These are phyloP conservation scores for Phytopythium helicoides DNA, from an alignment of 352 stramenopile genomes.

Conservation along the genomic window DNA sequence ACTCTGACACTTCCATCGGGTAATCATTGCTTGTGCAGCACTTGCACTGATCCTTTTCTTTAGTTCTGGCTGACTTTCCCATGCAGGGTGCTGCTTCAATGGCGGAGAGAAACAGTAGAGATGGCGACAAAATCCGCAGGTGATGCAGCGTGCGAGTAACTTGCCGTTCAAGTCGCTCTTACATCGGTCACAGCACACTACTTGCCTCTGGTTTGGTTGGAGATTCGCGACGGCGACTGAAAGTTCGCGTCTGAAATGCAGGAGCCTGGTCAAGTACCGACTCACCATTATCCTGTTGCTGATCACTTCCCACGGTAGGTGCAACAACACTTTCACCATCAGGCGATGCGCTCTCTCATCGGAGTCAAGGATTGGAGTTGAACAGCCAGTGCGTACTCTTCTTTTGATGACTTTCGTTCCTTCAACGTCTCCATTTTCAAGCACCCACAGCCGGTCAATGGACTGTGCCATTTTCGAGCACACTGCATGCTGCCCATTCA, in stretches of 20 bases:
- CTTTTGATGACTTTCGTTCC: no score
- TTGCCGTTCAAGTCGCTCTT: constrained; percentile 70
- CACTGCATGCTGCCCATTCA: constrained; percentile 1
- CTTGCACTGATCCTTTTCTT: neutral
- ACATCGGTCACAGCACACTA: constrained; percentile 40
- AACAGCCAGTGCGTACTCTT: no score
- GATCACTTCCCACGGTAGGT: neutral
- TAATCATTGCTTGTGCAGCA: neutral
- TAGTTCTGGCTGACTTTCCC: constrained; percentile 6
- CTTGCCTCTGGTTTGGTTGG: neutral
- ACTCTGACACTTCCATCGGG: constrained; percentile 1
- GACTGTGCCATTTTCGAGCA: no score
- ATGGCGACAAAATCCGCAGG: constrained; percentile 53
- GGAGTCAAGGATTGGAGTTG: no score
- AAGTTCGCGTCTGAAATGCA: no score
- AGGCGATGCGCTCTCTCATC: neutral
- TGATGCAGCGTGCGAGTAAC: constrained; percentile 46
- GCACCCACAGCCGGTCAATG: no score
- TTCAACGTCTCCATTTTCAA: no score
- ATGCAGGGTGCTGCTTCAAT: constrained; percentile 53
- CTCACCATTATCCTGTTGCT: no score
- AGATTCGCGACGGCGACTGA: neutral
- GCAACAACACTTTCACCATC: neutral
- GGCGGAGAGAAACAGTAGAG: constrained; percentile 70
- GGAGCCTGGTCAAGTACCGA: no score